Conservation (phyloP, 768 basidiomycete genomes). For the Naganishia friedmannii region DNA sequence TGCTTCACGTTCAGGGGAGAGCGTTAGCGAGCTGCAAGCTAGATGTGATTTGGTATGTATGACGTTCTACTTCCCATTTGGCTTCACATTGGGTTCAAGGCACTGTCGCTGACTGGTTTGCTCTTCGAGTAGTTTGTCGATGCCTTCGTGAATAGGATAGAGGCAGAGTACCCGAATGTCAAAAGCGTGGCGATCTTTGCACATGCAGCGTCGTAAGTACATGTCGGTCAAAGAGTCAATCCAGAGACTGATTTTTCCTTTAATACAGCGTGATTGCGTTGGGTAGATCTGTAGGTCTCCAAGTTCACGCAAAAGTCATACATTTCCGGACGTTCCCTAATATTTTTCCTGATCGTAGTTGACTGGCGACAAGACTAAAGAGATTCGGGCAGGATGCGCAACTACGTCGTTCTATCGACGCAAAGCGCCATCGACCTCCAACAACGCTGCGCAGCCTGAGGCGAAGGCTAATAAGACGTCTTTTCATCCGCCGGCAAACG, state of each 20-base stretch:
- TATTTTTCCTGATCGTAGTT: conserved; percentile 33
- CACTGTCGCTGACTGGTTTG: not conserved
- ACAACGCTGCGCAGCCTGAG: not conserved
- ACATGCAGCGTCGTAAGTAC: conserved; percentile 46
- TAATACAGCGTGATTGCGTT: conserved; percentile 46
- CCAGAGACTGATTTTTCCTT: not conserved
- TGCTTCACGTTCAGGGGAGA: conserved; percentile 48
- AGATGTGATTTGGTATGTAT: conserved; percentile 29
- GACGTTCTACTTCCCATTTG: too few relatives aligned
- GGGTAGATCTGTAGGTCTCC: conserved; percentile 34
- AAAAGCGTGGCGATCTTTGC: conserved; percentile 48
- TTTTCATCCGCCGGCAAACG: not conserved
- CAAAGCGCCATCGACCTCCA: conserved; percentile 23
- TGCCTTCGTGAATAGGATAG: conserved; percentile 38
- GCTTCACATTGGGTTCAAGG: not conserved
- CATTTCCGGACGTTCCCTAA: not conserved
- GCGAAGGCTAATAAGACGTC: not conserved
- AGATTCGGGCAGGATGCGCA: conserved; percentile 48
- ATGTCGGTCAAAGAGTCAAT: not conserved
- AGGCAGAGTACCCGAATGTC: conserved; percentile 41
- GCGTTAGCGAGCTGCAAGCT: conserved; percentile 41
- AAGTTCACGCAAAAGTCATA: not conserved
- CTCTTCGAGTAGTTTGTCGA: conserved; percentile 36
- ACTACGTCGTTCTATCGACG: conserved; percentile 45
- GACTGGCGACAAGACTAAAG: conserved; percentile 44